These are phyloP conservation scores for Conticribra weissflogii DNA, from an alignment of 108 stramenopile genomes.

Conservation along the genomic window DNA sequence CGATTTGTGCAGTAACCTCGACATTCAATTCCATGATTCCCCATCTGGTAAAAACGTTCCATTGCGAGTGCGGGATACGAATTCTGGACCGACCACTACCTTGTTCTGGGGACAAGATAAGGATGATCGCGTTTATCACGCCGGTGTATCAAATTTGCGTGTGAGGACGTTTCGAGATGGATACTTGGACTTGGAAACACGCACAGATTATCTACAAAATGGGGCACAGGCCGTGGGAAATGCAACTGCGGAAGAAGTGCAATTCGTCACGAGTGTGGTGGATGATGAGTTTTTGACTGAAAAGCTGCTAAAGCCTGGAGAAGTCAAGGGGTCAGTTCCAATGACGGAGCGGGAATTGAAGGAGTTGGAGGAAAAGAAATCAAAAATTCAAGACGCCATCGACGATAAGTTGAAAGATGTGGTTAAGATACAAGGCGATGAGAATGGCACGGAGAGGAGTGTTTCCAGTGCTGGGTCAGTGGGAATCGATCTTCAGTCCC, in stretches of 20 bases:
- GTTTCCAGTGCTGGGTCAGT: slow-evolving; percentile 33
- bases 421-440: slow-evolving; percentile 50
- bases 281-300: slow-evolving; percentile 75
- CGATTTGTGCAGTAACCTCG: slow-evolving; percentile 74
- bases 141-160: slow-evolving; percentile 74
- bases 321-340: slow-evolving; percentile 41
- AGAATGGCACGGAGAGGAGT: slow-evolving; percentile 48
- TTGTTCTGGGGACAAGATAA: slow-evolving; percentile 82
- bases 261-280: slow-evolving; percentile 79
- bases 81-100: slow-evolving; percentile 44
- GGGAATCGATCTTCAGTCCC: too few species aligned
- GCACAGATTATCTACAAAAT: slow-evolving; percentile 69
- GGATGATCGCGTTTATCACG: slow-evolving; percentile 87
- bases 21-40: slow-evolving; percentile 74
- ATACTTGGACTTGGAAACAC: slow-evolving; percentile 65
- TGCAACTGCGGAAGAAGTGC: slow-evolving; percentile 80
- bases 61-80: slow-evolving; percentile 40
- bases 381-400: slow-evolving; percentile 59
- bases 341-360: slow-evolving; percentile 47
- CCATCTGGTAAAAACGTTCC: slow-evolving; percentile 73
- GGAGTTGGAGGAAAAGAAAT: slow-evolving; percentile 39
- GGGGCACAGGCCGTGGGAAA: slow-evolving; percentile 77
- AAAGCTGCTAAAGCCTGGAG: slow-evolving; percentile 62
- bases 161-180: slow-evolving; percentile 74
- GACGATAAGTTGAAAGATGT: slow-evolving; percentile 65